Evolutionary conservation across 2,329 filamentous ascomycete genomes (phyloP).

Genomic region (Cyphellophora europaea): DNA sequence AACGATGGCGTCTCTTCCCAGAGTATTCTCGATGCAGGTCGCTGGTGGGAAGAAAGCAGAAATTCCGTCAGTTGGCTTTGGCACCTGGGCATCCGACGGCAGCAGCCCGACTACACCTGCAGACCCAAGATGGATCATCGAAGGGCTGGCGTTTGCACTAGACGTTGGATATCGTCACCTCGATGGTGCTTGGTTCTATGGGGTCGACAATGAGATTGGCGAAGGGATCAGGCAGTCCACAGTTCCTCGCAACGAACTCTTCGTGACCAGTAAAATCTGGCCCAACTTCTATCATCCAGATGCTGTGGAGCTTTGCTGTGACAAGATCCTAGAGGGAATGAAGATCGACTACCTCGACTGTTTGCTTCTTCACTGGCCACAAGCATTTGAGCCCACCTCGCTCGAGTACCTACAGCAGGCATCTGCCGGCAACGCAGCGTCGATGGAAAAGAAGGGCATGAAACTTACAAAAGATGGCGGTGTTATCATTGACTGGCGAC

Average conservation of each 20-base stretch:
- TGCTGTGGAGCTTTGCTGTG: conserved; percentile 37
- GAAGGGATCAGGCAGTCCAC: conserved; percentile 42
- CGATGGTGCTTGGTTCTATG: conserved; percentile 48
- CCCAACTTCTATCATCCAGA: conserved; percentile 41
- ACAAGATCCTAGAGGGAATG: conserved; percentile 55
- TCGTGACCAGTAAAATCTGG: conserved; percentile 45
- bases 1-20: too few relatives aligned
- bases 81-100: too few relatives aligned
- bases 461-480: not conserved
- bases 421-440: conserved; percentile 1
- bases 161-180: conserved; percentile 44
- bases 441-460: conserved; percentile 6
- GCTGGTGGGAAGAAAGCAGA: too few relatives aligned
- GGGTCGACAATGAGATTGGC: conserved; percentile 44
- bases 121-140: too few relatives aligned
- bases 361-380: conserved; percentile 49
- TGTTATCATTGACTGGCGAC: conserved; percentile 3
- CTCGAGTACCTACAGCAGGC: conserved; percentile 7
- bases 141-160: too few relatives aligned
- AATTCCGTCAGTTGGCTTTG: too few relatives aligned
- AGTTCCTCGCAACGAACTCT: conserved; percentile 41
- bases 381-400: conserved; percentile 21
- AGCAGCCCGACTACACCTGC: too few relatives aligned
- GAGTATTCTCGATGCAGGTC: too few relatives aligned
- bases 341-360: conserved; percentile 60